Conservation (phyloP, 2,329 filamentous ascomycete genomes). For the Sarocladium brachiariae region DNA sequence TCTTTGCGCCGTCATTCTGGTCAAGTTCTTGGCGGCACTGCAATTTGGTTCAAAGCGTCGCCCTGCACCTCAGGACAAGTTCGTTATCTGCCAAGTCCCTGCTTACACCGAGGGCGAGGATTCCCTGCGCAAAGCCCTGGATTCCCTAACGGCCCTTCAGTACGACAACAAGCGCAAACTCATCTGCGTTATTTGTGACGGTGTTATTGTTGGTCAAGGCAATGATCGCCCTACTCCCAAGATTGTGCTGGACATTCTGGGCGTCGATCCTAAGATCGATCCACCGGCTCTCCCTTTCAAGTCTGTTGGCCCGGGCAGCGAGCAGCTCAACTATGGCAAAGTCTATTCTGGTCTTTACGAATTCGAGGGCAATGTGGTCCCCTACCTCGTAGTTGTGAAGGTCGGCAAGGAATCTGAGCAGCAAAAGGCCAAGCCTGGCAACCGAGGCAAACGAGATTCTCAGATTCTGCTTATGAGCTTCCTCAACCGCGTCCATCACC, state of each 20-base stretch:
- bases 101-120: constrained; percentile 98
- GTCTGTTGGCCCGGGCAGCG: constrained; percentile 78
- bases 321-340: constrained; percentile 97
- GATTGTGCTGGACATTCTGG: constrained; percentile 94
- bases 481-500: constrained; percentile 94
- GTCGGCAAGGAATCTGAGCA: constrained; percentile 96
- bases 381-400: constrained; percentile 93
- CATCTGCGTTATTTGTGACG: constrained; percentile 93
- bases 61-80: constrained; percentile 90
- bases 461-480: constrained; percentile 96
- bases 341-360: constrained; percentile 98
- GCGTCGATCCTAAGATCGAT: constrained; percentile 93
- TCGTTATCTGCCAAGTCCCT: constrained; percentile 96
- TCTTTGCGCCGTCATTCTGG: constrained; percentile 67
- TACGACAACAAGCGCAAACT: constrained; percentile 99
- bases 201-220: constrained; percentile 90
- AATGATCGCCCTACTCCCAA: constrained; percentile 96
- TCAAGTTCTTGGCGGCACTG: constrained; percentile 89
- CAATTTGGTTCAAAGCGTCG: constrained; percentile 89
- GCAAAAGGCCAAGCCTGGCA: constrained; percentile 83
- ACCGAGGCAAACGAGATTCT: constrained; percentile 96
- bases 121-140: constrained; percentile 82
- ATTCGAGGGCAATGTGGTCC: constrained; percentile 94
- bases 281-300: constrained; percentile 92
- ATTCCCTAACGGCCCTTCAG: constrained; percentile 87